Evolutionary conservation across 176 grass and related monocot genomes (phyloP), one percentile per base, ranked within the genome.

Genomic region (Chloris gayana): DNA sequence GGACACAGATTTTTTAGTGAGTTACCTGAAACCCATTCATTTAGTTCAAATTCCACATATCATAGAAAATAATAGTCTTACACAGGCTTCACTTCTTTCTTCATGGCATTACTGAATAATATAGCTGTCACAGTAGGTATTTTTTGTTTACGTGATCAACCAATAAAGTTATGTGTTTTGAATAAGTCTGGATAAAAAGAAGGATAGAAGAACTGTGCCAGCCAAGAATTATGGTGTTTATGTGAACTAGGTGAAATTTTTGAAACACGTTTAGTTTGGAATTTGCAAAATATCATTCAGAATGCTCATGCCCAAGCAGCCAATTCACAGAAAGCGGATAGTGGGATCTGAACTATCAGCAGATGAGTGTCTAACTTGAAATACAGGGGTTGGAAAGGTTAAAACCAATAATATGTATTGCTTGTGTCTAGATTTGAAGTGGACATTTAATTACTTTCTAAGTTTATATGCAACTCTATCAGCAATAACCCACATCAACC

Each of bases 201-300:
- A 61, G 58, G 21, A 18, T 24, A 62, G 47, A 49, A 21, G 11
- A 46, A 73, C 2, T 46, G 50, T 61, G 8, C 21, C 8, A 62
- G 7, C 54, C 71, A 44, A 63, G 62, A 41, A 82, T 25, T 29
- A 69, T 47, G 38, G 56, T 12, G 13, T 69, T 58, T 13, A 33
- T 76, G 63, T 59, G 62, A 76, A 58, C 47, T 69, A 76, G 63
- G 21, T 69, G 50, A 69, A 59, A 84, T 64, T 59, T 3, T 26
- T 60, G 57, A 63, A 75, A 59, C 41, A 4, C 32, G 53, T 71
- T 60, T 60, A 3, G 41, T 47, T 45, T 35, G 21, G 79, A 81
- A 71, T 58, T 76, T 32, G 64, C 0, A 26, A 76, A 61, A 14
- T 77, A 69, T 9, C 58, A 14, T 58, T n/a, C 73, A 70, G 11